Evolutionary conservation across 176 grass and related monocot species (phyloP), one percentile per base, ranked within the genome.

Genomic region (Zizania latifolia): DNA sequence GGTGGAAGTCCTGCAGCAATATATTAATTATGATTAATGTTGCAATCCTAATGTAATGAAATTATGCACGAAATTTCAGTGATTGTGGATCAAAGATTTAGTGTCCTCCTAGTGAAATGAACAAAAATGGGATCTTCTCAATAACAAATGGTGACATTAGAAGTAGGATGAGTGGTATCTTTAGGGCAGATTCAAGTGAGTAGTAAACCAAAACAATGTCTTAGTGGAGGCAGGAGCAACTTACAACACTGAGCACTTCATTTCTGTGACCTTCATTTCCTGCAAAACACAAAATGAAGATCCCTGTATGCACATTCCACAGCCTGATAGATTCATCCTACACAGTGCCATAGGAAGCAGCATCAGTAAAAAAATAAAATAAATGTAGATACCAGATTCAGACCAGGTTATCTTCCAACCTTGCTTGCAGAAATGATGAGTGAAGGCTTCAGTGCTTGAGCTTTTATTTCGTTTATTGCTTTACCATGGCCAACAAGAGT

Each of bases 171-270:
- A 56, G 2, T 51, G 31, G 16, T n/a, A 10, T 10, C n/a, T 53
- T 51, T n/a, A n/a, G n/a, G n/a, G n/a, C n/a, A n/a, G n/a, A n/a
- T n/a, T n/a, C n/a, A n/a, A n/a, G n/a, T n/a, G n/a, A n/a, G n/a
- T n/a, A n/a, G n/a, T n/a, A n/a, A n/a, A n/a, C n/a, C n/a, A n/a
- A n/a, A n/a, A n/a, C n/a, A n/a, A n/a, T n/a, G n/a, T n/a, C n/a
- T n/a, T n/a, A 72, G 21, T 58, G n/a, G n/a, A 70, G 23, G 35
- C 58, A 76, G 27, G 21, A 34, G 32, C 8, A 70, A 94, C 91
- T 92, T 88, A 98, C 95, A 84, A 98, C 95, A 86, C 95, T 92
- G 65, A 94, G 78, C n/a, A 94, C 95, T 94, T 98, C 95, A 81
- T 98, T 94, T 24, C 95, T 59, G 40, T 98, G 95, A 68, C 95